phyloP scores from a whole-genome alignment of 169 alveolate species.

The Cryptosporidium sp. region DNA sequence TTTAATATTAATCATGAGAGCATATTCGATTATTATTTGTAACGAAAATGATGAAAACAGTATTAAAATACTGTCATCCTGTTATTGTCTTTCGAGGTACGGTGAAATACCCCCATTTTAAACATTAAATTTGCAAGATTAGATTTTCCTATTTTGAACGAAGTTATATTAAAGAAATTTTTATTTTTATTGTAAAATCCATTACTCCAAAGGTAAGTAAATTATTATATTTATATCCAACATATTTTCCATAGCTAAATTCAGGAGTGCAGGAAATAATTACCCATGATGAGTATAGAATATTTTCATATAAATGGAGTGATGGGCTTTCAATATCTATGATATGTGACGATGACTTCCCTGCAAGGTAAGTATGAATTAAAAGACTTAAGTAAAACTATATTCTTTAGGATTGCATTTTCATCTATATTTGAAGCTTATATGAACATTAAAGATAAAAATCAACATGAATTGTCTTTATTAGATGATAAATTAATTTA shows the following conservation, averaged over 20 bases:
- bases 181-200: constrained; percentile 26
- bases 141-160: constrained; percentile 67
- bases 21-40: constrained; percentile 48
- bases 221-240: neutral
- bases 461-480: neutral
- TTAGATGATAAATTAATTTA: neutral
- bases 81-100: constrained; percentile 49
- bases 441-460: neutral
- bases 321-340: constrained; percentile 49
- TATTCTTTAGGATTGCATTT: constrained; percentile 44
- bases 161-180: constrained; percentile 52
- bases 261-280: constrained; percentile 31
- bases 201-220: constrained; percentile 65
- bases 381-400: neutral
- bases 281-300: constrained; percentile 38
- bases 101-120: neutral
- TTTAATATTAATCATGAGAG: constrained; percentile 27
- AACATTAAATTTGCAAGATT: neutral
- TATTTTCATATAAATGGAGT: constrained; percentile 58
- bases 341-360: constrained; percentile 46
- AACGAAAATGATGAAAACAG: neutral
- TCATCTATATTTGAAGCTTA: constrained; percentile 48
- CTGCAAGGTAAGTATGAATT: constrained; percentile 38
- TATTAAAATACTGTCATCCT: constrained; percentile 28
- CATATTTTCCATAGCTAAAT: constrained; percentile 2